Conservation (phyloP, 202 grass and related monocot species). For the Bolboschoenoplectus hybrid region DNA sequence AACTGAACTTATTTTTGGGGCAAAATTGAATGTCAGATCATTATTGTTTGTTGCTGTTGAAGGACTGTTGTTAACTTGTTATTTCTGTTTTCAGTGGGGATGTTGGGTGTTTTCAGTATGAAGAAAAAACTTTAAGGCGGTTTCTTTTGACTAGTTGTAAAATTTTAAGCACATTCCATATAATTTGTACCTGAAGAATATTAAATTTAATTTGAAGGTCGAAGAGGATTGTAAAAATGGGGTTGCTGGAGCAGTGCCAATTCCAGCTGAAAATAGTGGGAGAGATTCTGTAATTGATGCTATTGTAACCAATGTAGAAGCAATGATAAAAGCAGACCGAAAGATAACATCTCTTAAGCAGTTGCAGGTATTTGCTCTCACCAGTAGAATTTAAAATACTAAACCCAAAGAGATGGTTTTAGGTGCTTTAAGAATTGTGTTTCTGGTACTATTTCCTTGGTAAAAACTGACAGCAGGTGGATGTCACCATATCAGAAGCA, state of each 20-base stretch:
- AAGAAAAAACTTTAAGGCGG: background rate
- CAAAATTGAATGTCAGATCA: background rate
- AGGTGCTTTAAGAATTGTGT: background rate
- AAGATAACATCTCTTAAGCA: constrained; percentile 96
- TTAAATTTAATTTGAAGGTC: constrained; percentile 49
- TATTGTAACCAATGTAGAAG: constrained; percentile 83
- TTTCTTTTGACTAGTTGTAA: constrained; percentile 18
- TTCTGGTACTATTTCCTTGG: background rate
- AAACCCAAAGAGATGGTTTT: background rate
- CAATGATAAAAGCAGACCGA: constrained; percentile 93
- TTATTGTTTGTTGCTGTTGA: background rate
- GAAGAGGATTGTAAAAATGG: constrained; percentile 75
- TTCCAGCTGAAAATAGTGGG: constrained; percentile 59
- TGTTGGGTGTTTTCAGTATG: background rate
- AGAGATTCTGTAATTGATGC: constrained; percentile 74
- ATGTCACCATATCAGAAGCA: constrained; percentile 23
- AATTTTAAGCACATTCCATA: constrained; percentile 39
- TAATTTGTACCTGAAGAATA: background rate
- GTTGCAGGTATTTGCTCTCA: constrained; percentile 69
- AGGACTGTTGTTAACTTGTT: background rate
- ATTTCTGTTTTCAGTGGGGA: background rate
- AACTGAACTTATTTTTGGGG: background rate
- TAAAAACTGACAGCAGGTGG: constrained; percentile 4
- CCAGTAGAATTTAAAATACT: constrained; percentile 2
- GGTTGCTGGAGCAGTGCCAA: constrained; percentile 59